Evolutionary conservation across 768 basidiomycete genomes (phyloP).

Genomic region (Hirschioporus abietinus): DNA sequence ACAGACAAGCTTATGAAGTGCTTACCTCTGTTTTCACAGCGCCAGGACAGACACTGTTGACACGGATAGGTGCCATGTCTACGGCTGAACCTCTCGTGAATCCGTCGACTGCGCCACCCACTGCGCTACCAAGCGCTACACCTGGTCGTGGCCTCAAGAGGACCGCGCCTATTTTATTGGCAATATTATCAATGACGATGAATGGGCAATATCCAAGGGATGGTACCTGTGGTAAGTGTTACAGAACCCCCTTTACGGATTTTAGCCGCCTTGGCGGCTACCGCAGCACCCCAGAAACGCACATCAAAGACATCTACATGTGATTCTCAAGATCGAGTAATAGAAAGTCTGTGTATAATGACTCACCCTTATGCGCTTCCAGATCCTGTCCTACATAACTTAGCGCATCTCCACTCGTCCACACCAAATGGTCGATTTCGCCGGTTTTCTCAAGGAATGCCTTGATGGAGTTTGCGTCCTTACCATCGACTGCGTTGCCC

Average conservation of each 20-base stretch:
- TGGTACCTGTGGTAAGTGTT: not conserved
- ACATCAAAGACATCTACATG: no score
- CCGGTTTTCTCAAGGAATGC: conserved; percentile 10
- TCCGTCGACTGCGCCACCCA: conserved; percentile 13
- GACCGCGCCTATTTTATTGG: not conserved
- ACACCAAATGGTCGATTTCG: conserved; percentile 15
- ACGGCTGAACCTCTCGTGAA: conserved; percentile 15
- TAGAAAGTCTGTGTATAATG: no score
- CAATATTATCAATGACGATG: no score
- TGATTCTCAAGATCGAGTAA: no score
- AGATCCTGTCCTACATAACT: no score
- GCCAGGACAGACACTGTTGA: conserved; percentile 14
- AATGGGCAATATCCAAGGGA: no score
- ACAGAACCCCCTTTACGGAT: conserved; percentile 5
- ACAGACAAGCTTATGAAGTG: no score
- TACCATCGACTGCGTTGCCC: conserved; percentile 9
- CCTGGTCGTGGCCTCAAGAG: conserved; percentile 8
- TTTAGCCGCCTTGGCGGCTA: not conserved
- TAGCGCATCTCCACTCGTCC: conserved; percentile 9
- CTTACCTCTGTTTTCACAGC: conserved; percentile 13
- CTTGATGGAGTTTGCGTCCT: not conserved
- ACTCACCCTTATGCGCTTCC: no score
- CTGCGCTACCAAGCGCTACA: conserved; percentile 10
- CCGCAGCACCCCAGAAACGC: conserved; percentile 8
- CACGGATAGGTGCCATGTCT: conserved; percentile 16